Evolutionary conservation across 495 filamentous ascomycete genomes (phyloP).

Genomic region (Poronia punctata): DNA sequence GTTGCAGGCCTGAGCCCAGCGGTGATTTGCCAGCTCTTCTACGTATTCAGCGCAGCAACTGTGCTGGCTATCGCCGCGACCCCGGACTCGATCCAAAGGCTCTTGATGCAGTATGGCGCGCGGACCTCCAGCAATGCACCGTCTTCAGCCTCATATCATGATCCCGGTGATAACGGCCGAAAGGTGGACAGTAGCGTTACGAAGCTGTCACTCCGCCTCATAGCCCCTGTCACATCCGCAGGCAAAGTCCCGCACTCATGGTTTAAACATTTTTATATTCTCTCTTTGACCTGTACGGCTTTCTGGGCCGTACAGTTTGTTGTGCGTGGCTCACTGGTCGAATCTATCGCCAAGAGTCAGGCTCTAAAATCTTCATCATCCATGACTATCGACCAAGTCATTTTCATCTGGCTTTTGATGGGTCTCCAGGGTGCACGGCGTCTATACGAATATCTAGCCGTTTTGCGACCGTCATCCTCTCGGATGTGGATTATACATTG

Average conservation of each 20-base stretch:
- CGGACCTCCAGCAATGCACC: conserved; percentile 15
- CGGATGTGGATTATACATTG: conserved; percentile 83
- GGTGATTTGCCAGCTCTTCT: conserved; percentile 41
- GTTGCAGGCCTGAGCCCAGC: conserved; percentile 24
- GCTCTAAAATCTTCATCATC: conserved; percentile 24
- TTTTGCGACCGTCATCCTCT: conserved; percentile 56
- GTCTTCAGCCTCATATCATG: neutral
- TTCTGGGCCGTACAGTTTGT: conserved; percentile 75
- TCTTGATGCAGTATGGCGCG: conserved; percentile 46
- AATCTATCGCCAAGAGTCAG: conserved; percentile 27
- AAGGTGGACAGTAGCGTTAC: neutral
- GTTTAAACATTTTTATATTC: conserved; percentile 81
- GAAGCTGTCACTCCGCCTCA: conserved; percentile 15
- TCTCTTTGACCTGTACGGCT: conserved; percentile 59
- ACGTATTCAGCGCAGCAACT: conserved; percentile 30
- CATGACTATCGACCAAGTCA: conserved; percentile 60
- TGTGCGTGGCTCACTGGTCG: conserved; percentile 45
- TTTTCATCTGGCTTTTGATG: conserved; percentile 64
- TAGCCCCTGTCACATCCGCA: conserved; percentile 27
- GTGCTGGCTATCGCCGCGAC: conserved; percentile 32
- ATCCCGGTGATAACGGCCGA: neutral
- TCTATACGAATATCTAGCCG: conserved; percentile 59
- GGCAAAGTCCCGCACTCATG: conserved; percentile 72
- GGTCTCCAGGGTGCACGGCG: conserved; percentile 65
- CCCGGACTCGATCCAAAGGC: conserved; percentile 30